phyloP scores from a whole-genome alignment of 2,329 filamentous ascomycete species.

The Ascosphaera pollenicola region DNA sequence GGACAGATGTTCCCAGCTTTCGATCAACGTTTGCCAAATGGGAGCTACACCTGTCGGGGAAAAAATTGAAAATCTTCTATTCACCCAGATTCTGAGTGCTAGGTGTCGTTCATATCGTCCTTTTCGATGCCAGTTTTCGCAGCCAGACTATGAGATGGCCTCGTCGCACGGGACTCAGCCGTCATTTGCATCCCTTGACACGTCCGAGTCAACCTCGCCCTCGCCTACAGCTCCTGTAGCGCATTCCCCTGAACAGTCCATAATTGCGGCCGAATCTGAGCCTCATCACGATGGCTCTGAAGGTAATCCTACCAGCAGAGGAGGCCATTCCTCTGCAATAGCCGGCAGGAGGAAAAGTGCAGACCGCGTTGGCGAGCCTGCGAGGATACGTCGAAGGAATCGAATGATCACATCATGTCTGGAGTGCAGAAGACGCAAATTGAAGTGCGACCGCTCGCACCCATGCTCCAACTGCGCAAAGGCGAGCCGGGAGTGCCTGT shows the following conservation, averaged over 20 bases:
- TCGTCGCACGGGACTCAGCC: background rate
- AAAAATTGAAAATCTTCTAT: background rate
- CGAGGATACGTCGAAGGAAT: constrained; percentile 34
- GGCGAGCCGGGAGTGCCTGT: constrained; percentile 33
- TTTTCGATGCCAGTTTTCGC: background rate
- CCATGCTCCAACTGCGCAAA: constrained; percentile 40
- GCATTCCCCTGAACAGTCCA: background rate
- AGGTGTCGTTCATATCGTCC: background rate
- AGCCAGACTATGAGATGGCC: background rate
- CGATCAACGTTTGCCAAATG: background rate
- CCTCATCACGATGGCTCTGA: background rate
- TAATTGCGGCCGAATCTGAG: background rate
- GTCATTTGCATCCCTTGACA: background rate
- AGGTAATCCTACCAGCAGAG: background rate
- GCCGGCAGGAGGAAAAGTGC: background rate
- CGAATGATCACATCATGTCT: constrained; percentile 49
- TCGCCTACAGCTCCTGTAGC: background rate
- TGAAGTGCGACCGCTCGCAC: constrained; percentile 52
- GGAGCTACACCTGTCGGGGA: background rate
- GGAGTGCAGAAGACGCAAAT: constrained; percentile 49
- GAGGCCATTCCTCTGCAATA: background rate
- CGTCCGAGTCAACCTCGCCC: background rate
- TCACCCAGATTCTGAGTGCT: background rate
- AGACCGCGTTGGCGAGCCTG: background rate
- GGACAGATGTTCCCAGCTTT: background rate